Evolutionary conservation across 208 protist genomes (phyloP).

Genomic region (Phytomonas sp.): DNA sequence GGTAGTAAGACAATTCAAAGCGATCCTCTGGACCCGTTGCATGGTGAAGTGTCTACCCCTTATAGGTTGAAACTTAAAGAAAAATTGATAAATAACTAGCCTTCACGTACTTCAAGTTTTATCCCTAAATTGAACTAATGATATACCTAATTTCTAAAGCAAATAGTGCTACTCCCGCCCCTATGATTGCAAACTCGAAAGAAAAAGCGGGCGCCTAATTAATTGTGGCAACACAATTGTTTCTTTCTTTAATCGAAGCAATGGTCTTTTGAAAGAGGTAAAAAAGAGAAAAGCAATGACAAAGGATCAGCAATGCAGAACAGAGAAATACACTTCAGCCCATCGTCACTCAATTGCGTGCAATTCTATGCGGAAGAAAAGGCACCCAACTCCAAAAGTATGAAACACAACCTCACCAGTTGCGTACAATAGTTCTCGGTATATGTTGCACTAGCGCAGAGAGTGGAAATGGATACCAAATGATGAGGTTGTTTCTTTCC

Average conservation of each 20-base stretch:
- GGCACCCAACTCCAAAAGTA: not conserved
- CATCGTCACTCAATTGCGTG: not conserved
- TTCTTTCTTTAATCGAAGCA: not conserved
- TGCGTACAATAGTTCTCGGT: not conserved
- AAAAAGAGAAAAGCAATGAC: conserved; percentile 19
- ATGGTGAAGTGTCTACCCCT: not conserved
- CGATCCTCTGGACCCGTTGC: not conserved
- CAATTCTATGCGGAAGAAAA: not conserved
- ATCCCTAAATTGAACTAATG: not conserved
- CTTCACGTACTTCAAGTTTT: conserved; percentile 6
- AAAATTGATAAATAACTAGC: conserved; percentile 1
- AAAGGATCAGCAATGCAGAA: conserved; percentile 7
- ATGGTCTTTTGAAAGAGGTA: not conserved
- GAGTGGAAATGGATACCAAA: not conserved
- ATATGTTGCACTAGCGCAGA: not conserved
- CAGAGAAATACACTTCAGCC: not conserved
- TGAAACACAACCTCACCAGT: not conserved
- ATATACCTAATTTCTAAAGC: conserved; percentile 3
- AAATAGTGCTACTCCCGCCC: not conserved
- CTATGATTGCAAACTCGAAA: not conserved
- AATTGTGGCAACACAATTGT: not conserved
- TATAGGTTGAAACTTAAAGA: not conserved
- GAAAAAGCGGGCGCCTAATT: not conserved
- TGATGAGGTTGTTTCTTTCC: not conserved
- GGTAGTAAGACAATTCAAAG: not conserved